Evolutionary conservation across 306 rosid genomes (phyloP), one percentile per base, ranked within the genome.

Genomic region (Corylus heterophylla): DNA sequence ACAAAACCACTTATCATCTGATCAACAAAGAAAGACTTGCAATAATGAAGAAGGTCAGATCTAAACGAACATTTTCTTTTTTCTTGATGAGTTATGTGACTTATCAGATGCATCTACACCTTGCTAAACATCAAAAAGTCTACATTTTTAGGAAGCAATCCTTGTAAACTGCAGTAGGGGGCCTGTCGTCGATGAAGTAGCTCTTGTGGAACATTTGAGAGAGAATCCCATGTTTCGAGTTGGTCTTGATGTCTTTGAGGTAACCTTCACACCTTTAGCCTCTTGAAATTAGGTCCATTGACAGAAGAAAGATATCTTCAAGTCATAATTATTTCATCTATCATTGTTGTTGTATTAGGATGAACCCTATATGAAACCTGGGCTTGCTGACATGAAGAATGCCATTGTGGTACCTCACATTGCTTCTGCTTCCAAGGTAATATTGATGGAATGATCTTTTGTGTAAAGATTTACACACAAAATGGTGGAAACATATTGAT

Each of bases 401-500:
- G 99, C 97, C 31, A 74, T 96, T 78, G 90, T 96, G 73, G 99
- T 96, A 50, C 99, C 99, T 58, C 99, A 96, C 83, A 96, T 96
- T 81, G 99, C 99, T 62, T 96, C 99, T 75, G 99, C 99, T 82
- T 96, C 99, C 73, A 96, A 96, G 99, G 98, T 92, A 87, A 51
- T 52, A 29, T 12, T 71, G 13, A 10, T 75, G 35, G 31, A 47
- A 54, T 59, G 8, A 31, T 31, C 35, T 31, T 59, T 4, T 62
- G 35, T 4, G 9, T 4, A 45, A 55, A 29, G 2, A 22, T 16
- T 75, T 9, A 37, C 64, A 27, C 61, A 71, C 13, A 10, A 13
- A 50, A 51, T 9, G 20, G 3, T 69, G 7, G 73, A 71, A 71
- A 13, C 42, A 71, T 48, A 71, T 25, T 9, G 13, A 48, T 16